phyloP scores from a whole-genome alignment of 176 grass and related monocot genomes.

The Oryza glaberrima region DNA sequence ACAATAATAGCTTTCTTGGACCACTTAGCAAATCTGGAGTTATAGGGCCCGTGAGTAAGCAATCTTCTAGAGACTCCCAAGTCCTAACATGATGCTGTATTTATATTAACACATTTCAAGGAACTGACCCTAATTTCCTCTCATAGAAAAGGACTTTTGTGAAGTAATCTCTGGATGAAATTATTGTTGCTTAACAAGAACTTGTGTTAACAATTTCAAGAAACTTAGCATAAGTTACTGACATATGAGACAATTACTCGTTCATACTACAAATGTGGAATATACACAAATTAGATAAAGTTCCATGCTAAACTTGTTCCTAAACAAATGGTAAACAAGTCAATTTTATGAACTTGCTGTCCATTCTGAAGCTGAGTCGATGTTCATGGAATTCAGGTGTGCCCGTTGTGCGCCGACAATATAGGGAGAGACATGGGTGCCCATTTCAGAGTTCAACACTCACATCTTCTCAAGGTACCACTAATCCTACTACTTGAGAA shows the following conservation, averaged over 20 bases:
- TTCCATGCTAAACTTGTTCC: background rate
- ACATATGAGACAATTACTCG: background rate
- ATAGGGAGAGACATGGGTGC: conserved; percentile 71
- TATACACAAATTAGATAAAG: background rate
- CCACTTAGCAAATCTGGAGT: conserved; percentile 19
- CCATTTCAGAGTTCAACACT: conserved; percentile 72
- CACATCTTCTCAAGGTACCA: conserved; percentile 70
- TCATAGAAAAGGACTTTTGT: background rate
- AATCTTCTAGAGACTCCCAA: background rate
- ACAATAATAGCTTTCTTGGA: background rate
- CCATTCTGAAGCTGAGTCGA: background rate
- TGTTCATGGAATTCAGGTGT: conserved; percentile 58
- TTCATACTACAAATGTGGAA: background rate
- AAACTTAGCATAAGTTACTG: background rate
- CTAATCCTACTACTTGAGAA: background rate
- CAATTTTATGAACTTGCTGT: background rate
- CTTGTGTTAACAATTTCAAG: background rate
- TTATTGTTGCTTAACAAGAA: background rate
- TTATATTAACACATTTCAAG: background rate
- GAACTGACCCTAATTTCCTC: background rate
- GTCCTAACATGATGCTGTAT: background rate
- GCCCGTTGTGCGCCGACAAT: conserved; percentile 77
- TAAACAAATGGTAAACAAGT: background rate
- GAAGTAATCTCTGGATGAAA: background rate
- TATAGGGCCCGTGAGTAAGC: background rate